Conservation (phyloP, 306 rosid genomes). For the Clitoria ternatea region DNA sequence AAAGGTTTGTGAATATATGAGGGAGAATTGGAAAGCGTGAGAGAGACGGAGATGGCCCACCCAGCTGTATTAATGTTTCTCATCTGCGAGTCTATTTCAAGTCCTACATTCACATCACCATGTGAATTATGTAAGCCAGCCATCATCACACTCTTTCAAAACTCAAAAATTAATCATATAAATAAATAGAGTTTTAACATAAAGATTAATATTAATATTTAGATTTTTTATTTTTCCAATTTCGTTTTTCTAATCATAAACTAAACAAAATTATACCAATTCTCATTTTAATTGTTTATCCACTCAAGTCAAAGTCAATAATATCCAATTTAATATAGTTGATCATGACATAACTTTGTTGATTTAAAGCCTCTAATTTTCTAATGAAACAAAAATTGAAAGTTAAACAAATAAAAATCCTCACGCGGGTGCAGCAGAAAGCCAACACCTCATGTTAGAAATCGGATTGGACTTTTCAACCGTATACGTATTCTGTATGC, state of each 20-base stretch:
- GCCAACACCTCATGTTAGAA: not conserved
- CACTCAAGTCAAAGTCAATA: slow-evolving; percentile 15
- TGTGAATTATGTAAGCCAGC: not conserved
- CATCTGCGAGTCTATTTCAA: not conserved
- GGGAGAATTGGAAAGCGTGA: not conserved
- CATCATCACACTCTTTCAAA: no score
- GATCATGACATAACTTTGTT: not conserved
- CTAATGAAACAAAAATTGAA: not conserved
- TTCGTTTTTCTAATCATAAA: not conserved
- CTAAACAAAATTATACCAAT: not conserved
- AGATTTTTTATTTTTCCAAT: no score
- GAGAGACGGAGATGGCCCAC: not conserved
- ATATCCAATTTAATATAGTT: not conserved
- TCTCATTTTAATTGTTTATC: not conserved
- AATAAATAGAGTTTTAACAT: no score
- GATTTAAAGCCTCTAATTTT: not conserved
- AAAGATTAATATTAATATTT: no score
- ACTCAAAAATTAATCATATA: no score
- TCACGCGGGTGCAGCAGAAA: not conserved
- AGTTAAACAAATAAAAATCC: not conserved
- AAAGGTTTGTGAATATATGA: no score
- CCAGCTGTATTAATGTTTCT: not conserved
- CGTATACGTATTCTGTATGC: not conserved
- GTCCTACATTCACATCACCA: not conserved
- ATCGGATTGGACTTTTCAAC: not conserved